These are phyloP conservation scores for Arctostaphylos glauca DNA, from an alignment of 148 eudicot species.

Conservation along the genomic window DNA sequence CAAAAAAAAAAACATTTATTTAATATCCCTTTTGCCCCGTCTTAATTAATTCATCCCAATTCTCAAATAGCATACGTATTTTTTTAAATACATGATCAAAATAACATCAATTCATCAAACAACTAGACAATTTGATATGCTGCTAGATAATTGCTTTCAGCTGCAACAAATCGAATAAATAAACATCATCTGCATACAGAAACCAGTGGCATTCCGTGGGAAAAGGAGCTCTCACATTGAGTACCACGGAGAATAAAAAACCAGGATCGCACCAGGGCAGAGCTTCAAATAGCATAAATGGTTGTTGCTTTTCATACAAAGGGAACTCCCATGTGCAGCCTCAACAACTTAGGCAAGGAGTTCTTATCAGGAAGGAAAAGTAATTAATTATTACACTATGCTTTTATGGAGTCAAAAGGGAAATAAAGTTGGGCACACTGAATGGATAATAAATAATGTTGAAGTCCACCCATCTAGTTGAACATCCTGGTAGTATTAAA, in stretches of 20 bases:
- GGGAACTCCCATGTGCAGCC: not conserved
- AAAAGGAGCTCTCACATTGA: conserved; percentile 1
- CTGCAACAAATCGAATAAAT: not conserved
- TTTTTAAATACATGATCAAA: not conserved
- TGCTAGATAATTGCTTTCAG: not conserved
- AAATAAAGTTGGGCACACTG: not conserved
- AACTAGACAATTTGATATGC: not conserved
- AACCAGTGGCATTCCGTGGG: not conserved
- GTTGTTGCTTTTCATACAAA: not conserved
- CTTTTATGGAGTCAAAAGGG: not conserved
- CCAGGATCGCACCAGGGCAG: not conserved
- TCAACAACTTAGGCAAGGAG: not conserved
- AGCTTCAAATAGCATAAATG: not conserved
- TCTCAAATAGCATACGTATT: not conserved
- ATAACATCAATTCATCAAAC: not conserved
- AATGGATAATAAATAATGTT: not conserved
- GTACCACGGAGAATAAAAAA: not conserved
- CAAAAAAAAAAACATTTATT: not conserved
- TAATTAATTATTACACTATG: not conserved
- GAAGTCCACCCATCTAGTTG: not conserved
- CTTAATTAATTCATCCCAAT: not conserved
- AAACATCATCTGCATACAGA: not conserved
- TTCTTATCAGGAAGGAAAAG: not conserved
- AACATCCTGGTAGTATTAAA: not conserved
- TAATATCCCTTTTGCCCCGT: not conserved